phyloP scores from a whole-genome alignment of 2,329 filamentous ascomycete genomes.

The Colletotrichum tofieldiae region DNA sequence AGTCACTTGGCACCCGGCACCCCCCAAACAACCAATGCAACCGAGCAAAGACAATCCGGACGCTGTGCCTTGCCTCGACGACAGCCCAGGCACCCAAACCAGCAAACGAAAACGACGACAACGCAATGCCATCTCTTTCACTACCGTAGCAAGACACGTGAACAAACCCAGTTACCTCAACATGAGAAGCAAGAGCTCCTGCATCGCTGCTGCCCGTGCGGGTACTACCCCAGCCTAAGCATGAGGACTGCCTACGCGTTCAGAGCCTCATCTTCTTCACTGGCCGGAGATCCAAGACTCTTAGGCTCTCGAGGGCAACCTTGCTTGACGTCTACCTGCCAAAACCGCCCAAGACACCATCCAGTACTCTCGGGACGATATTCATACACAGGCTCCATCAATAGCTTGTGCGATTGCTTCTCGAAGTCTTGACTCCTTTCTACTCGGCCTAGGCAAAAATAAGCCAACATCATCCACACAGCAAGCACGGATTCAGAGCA shows the following conservation, averaged over 20 bases:
- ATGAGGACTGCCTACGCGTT: background rate
- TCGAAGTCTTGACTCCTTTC: conserved; percentile 18
- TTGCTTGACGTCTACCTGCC: conserved; percentile 10
- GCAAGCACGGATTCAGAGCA: background rate
- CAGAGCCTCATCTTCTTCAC: conserved; percentile 15
- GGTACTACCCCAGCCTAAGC: background rate
- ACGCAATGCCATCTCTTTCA: conserved; percentile 18
- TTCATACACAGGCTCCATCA: background rate
- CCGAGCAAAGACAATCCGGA: conserved; percentile 10
- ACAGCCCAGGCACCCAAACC: background rate
- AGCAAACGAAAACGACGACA: conserved; percentile 29
- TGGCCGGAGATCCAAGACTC: background rate
- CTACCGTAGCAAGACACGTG: conserved; percentile 11
- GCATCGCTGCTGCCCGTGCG: background rate
- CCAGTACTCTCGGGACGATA: background rate
- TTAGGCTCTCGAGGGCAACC: background rate
- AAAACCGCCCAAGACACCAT: background rate
- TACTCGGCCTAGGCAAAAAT: conserved; percentile 7
- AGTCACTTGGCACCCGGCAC: conserved; percentile 10
- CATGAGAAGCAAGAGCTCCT: background rate
- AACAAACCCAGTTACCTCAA: background rate
- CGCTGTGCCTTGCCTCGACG: background rate
- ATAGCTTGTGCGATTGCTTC: background rate
- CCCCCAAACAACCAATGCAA: conserved; percentile 12
- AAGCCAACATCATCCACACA: conserved; percentile 8